These are phyloP conservation scores for Tetrapisispora fleetii DNA, from an alignment of 805 yeast genomes.

Conservation along the genomic window DNA sequence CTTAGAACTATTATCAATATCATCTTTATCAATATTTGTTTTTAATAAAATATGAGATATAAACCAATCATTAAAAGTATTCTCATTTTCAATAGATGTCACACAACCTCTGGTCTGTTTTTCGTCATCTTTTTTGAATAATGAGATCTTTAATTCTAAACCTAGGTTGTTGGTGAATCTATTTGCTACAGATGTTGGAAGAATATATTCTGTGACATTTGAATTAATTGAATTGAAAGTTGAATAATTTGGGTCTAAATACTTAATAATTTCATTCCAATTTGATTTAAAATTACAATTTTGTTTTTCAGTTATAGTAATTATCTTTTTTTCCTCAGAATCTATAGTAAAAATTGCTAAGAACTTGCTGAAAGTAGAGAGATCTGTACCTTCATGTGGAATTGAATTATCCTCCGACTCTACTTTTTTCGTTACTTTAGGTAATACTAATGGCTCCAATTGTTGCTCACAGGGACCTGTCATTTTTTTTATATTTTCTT, in stretches of 20 bases:
- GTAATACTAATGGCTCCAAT: no score
- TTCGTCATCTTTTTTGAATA: conserved; percentile 24
- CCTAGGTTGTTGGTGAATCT: conserved; percentile 13
- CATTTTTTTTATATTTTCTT: no score
- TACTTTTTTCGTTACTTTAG: no score
- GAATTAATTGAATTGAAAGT: conserved; percentile 4
- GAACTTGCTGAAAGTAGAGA: conserved; percentile 33
- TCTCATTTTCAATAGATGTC: conserved; percentile 26
- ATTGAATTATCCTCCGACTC: conserved; percentile 14
- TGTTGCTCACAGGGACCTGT: no score
- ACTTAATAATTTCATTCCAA: conserved; percentile 21
- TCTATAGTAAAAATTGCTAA: conserved; percentile 32
- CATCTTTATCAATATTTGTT: conserved; percentile 24
- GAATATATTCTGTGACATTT: conserved; percentile 12
- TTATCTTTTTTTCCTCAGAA: conserved; percentile 9
- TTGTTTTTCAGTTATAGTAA: conserved; percentile 25
- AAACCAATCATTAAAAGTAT: conserved; percentile 31
- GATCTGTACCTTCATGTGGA: conserved; percentile 13
- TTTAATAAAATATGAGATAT: conserved; percentile 30
- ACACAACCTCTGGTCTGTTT: conserved; percentile 33
- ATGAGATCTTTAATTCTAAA: conserved; percentile 26
- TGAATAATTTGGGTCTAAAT: conserved; percentile 6
- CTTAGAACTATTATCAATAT: conserved; percentile 4
- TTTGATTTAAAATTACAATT: conserved; percentile 20
- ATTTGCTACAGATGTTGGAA: conserved; percentile 11